Evolutionary conservation across 208 protist genomes (phyloP).

Genomic region (Acanthamoeba culbertsoni): DNA sequence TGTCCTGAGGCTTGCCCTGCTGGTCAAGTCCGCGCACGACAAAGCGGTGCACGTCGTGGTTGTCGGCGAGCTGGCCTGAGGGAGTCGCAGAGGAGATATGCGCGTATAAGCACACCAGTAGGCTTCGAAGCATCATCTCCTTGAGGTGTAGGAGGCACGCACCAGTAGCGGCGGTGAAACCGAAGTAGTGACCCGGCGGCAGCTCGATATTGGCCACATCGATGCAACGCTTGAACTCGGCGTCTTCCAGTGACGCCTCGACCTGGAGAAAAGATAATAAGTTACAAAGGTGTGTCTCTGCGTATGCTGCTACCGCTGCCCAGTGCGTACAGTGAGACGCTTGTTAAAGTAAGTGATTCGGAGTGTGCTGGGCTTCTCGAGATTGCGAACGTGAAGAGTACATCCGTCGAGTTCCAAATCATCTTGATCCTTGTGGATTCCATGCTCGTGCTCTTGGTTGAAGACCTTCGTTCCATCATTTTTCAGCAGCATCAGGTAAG

Average conservation of each 20-base stretch:
- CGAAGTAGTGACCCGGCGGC: background rate
- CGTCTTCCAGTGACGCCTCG: background rate
- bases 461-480: background rate
- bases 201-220: background rate
- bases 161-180: background rate
- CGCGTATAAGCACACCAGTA: background rate
- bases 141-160: background rate
- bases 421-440: background rate
- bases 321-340: background rate
- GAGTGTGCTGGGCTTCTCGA: background rate
- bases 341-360: background rate
- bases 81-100: too few relatives aligned
- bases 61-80: slow-evolving; percentile 4
- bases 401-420: background rate
- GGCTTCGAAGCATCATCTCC: background rate
- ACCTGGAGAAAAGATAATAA: too few relatives aligned
- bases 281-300: too few relatives aligned
- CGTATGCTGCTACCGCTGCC: too few relatives aligned
- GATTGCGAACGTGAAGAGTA: background rate
- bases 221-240: background rate
- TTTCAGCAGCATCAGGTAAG: background rate
- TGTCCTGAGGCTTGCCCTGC: background rate
- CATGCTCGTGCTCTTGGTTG: slow-evolving; percentile 2
- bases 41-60: background rate
- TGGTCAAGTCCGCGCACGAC: background rate